Conservation (phyloP, 208 protist genomes). For the Porcisia hertigi region DNA sequence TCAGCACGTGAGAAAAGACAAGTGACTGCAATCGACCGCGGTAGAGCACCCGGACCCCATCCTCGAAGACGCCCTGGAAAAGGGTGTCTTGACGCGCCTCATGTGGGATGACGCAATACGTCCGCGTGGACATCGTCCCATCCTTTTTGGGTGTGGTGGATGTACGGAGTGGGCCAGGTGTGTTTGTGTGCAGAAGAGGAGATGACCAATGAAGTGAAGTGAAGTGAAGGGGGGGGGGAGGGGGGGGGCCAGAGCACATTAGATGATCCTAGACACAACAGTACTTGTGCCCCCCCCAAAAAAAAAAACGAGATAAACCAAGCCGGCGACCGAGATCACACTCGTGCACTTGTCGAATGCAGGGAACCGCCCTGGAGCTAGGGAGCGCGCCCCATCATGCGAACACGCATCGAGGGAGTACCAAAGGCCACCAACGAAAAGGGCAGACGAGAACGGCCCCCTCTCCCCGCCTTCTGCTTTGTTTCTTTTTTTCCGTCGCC, state of each 20-base stretch:
- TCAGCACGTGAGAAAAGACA: slow-evolving; percentile 64
- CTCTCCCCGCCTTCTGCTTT: no score
- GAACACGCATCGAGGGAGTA: not conserved
- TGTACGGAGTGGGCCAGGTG: not conserved
- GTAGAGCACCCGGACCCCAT: slow-evolving; percentile 53
- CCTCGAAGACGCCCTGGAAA: slow-evolving; percentile 81
- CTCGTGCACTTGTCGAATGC: not conserved
- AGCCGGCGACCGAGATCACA: not conserved
- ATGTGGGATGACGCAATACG: slow-evolving; percentile 77
- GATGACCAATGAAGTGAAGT: not conserved
- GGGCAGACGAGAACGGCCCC: not conserved
- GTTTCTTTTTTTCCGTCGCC: not conserved
- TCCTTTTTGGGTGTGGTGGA: not conserved
- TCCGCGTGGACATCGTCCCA: slow-evolving; percentile 35
- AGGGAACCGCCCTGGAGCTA: not conserved
- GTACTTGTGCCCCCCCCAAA: not conserved
- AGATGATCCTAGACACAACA: not conserved
- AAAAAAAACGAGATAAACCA: not conserved
- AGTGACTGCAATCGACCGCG: slow-evolving; percentile 44
- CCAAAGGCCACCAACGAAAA: not conserved
- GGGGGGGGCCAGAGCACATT: not conserved
- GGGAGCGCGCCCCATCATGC: not conserved
- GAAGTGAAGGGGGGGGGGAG: not conserved
- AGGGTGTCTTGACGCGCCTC: slow-evolving; percentile 59
- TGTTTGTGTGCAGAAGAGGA: not conserved